Evolutionary conservation across 768 basidiomycete species (phyloP), one percentile per base, ranked within the genome.

Genomic region (Lentinus brumalis): DNA sequence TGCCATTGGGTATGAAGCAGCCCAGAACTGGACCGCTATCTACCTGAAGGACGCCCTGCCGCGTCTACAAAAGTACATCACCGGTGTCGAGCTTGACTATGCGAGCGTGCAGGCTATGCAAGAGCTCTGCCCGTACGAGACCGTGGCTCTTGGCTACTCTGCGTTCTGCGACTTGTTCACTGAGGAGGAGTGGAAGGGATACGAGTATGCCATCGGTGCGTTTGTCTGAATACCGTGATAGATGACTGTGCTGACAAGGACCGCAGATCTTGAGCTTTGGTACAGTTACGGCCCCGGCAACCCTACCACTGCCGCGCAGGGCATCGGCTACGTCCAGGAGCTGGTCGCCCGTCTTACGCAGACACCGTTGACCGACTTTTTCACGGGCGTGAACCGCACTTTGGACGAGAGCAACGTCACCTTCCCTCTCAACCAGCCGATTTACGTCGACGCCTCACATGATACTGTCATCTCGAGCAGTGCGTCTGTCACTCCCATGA

Each of bases 111-210:
- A 65, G 31, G 67, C 67, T 29, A 78, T 79, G 78, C 76, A 77
- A 60, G 52, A 73, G 31, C 29, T 75, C 8, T 79, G 79, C 50
- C 74, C 78, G 0, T 79, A 80, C 61, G 78, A 79, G 78, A 79
- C 82, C 14, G 82, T 83, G 32, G 76, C 81, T 2, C 74, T 83
- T n/a, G 81, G 81, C 0, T 81, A 76, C 65, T 81, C 80, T 10
- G 65, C 70, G 16, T 84, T 83, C 73, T 84, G 82, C 62, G 71
- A 72, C 9, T 68, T 84, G 11, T 83, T 84, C 72, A 82, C 82
- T 4, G 70, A 80, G 59, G 74, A 79, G 44, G 83, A 84, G 65
- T 84, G 82, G 82, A 75, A 76, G 63, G 77, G 79, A 1, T 83
- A 77, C 60, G 77, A 81, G 54, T 82, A 84, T 64, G 70, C 73